These are phyloP conservation scores for Persicaria tinctoria DNA, from an alignment of 148 eudicot genomes.

Conservation along the genomic window DNA sequence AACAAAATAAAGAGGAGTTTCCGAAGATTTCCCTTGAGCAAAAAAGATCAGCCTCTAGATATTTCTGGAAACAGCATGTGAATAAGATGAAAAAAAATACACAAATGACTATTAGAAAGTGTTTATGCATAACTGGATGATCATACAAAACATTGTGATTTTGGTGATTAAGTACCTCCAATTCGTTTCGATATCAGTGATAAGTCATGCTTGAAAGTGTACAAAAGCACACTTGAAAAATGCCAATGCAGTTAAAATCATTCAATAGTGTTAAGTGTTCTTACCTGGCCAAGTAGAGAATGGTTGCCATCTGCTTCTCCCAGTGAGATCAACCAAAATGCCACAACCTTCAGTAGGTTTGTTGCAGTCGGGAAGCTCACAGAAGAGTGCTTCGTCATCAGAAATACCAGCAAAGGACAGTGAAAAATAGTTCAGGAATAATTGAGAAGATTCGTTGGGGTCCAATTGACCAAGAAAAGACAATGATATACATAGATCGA, in stretches of 20 bases:
- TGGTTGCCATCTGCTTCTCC: constrained; percentile 56
- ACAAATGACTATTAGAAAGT: not conserved
- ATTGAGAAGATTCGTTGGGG: constrained; percentile 24
- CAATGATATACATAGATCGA: constrained; percentile 33
- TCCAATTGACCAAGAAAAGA: constrained; percentile 23
- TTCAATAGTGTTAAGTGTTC: not conserved
- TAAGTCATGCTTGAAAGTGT: not conserved
- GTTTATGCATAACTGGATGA: not conserved
- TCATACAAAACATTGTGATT: too few relatives aligned
- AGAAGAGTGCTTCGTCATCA: constrained; percentile 29
- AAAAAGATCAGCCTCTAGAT: constrained; percentile 43
- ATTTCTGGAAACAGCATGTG: constrained; percentile 36
- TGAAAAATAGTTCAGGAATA: constrained; percentile 52
- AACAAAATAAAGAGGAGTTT: constrained; percentile 46
- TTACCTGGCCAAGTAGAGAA: constrained; percentile 72
- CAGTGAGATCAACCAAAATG: constrained; percentile 46
- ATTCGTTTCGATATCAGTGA: too few relatives aligned
- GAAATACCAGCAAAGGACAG: constrained; percentile 51
- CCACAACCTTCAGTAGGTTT: constrained; percentile 52
- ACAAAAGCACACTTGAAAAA: not conserved
- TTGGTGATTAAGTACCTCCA: too few relatives aligned
- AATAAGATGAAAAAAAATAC: not conserved
- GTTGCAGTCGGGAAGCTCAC: constrained; percentile 53
- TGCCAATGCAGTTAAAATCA: not conserved
- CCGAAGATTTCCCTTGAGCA: constrained; percentile 35